phyloP scores from a whole-genome alignment of 352 stramenopile species.

The Pelagophyceae sp. region DNA sequence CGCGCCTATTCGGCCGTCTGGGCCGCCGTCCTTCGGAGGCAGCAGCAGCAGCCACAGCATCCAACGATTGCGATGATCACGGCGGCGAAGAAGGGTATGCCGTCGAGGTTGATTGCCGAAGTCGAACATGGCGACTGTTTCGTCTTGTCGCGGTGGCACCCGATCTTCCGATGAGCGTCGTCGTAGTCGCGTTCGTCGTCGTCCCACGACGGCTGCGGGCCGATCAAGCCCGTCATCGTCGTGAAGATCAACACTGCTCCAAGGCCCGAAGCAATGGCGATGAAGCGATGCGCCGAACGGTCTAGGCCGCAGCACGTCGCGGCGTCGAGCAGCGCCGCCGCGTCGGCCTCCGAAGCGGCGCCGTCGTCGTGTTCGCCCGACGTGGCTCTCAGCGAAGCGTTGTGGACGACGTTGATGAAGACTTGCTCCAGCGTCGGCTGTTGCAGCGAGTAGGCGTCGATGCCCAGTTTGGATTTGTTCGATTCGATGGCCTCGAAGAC shows the following conservation, averaged over 20 bases:
- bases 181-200: slow-evolving; percentile 1
- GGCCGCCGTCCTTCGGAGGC: background rate
- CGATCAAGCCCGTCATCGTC: background rate
- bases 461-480: slow-evolving; percentile 9
- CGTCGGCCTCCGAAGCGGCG: background rate
- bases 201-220: background rate
- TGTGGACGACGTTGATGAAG: slow-evolving; percentile 23
- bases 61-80: background rate
- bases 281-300: background rate
- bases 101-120: background rate
- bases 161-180: background rate
- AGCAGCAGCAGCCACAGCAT: slow-evolving; percentile 17
- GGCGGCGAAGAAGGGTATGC: slow-evolving; percentile 13
- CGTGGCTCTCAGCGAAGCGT: no score
- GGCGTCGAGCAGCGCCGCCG: background rate
- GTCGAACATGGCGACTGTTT: background rate
- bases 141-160: slow-evolving; percentile 6
- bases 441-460: slow-evolving; percentile 20
- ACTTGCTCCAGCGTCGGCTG: slow-evolving; percentile 29
- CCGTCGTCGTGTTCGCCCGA: background rate
- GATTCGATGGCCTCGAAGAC: slow-evolving; percentile 23
- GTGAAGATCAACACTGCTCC: background rate
- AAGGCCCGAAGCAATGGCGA: background rate
- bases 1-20: no score
- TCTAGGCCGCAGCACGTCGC: slow-evolving; percentile 11